A percentile compares a stretch with the other conserved stretches of the same genome.
Evolutionary conservation across 176 grass and related monocot species (phyloP).

Genomic region (Musa beccarii): DNA sequence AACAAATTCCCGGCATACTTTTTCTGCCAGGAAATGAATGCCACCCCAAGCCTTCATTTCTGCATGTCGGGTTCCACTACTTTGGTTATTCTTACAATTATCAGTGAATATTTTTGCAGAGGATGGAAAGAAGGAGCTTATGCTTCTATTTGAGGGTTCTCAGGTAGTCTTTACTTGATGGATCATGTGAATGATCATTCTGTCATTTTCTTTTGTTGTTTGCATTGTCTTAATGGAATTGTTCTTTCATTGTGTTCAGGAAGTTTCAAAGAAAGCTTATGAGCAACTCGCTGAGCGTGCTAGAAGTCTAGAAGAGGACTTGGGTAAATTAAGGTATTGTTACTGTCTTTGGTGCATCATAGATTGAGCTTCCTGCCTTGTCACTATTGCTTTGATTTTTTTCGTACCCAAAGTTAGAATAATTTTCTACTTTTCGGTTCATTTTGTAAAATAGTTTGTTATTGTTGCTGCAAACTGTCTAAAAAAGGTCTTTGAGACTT

Average conservation of each 20-base stretch:
- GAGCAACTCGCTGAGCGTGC: constrained; percentile 65
- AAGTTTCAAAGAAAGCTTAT: constrained; percentile 69
- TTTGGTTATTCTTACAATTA: constrained; percentile 11
- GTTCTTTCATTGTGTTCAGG: constrained; percentile 25
- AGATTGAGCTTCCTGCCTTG: background rate
- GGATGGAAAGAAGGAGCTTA: constrained; percentile 60
- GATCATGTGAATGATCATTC: constrained; percentile 9
- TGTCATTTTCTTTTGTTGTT: constrained; percentile 7
- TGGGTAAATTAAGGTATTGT: constrained; percentile 54
- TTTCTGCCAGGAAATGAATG: background rate
- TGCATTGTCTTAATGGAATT: constrained; percentile 16
- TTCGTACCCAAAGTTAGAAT: too few species aligned
- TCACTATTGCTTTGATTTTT: too few species aligned
- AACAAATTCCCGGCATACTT: background rate
- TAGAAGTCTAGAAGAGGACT: constrained; percentile 69
- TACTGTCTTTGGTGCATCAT: background rate
- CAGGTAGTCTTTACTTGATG: constrained; percentile 48
- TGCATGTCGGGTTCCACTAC: too few species aligned
- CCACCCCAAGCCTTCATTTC: background rate
- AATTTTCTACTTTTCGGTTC: too few species aligned
- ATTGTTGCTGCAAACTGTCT: too few species aligned
- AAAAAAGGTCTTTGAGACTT: too few species aligned
- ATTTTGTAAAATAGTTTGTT: too few species aligned
- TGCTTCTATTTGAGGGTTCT: constrained; percentile 78
- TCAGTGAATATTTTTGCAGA: constrained; percentile 26